Base-by-base conservation (phyloP, 1,139 yeast genomes). In the Casaregolazyma suthepensis region DNA sequence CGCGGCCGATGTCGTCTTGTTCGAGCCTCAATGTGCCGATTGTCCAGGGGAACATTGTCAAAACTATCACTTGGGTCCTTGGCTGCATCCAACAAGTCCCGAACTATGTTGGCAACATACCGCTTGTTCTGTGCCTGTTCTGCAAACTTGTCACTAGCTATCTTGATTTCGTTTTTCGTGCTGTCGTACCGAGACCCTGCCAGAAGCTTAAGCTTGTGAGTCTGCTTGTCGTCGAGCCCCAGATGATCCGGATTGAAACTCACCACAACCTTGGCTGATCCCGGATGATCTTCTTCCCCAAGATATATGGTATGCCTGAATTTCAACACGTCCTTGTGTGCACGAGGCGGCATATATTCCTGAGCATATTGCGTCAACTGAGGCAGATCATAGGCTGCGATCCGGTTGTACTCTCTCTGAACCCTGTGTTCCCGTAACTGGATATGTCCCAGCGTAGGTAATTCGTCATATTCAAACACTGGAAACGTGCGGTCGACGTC, bases 301-400 rank as follows among this genome's bases (percentile, higher is more conserved):
- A 89, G 75, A 67, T 83, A 90, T 5, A 87, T 79, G 31, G 84
- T 80, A 72, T 84, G 90, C 60, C 84, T 81, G 67, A 87, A 85
- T 51, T 74, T 75, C 44, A 90, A 88, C 35, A 79, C 73, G 47
- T 80, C 78, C 4, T 64, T 62, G 20, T 63, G 60, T 5, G 77
- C 61, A 13, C 71, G 71, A 22, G 85, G 85, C 13, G 51, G 53
- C 37, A 38, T 43, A 40, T 44, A 48, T 22, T 31, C 50, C 50
- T 46, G 50, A 22, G 55, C 50, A 37, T 43, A 50, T 31, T 46
- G 37, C 2, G 47, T 82, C 59, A 93, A 76, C 55, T 84, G 79
- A 2, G 99, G 99, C 76, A 91, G 78, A 69, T 91, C 98, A 71
- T 85, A 93, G 0, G 98, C 97, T 35, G 94, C 87, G 43, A 88